These are phyloP conservation scores for Ophiorrhiza pumila DNA, from an alignment of 257 asterid genomes.

Conservation along the genomic window DNA sequence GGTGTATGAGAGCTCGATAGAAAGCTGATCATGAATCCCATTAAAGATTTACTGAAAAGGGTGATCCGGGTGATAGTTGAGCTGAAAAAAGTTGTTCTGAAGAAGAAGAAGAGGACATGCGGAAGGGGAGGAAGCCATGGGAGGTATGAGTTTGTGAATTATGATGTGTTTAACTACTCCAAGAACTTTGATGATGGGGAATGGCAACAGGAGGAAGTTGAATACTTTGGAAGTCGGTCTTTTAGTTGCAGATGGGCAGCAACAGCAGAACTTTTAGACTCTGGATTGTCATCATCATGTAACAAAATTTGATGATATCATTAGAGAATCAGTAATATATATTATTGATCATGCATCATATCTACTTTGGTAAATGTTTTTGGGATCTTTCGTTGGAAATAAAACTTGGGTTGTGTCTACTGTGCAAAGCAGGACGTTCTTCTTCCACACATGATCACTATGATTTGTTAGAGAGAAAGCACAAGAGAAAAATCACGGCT, in stretches of 20 bases:
- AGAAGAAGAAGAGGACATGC: background rate
- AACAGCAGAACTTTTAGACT: background rate
- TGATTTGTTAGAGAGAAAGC: too few relatives aligned
- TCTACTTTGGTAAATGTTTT: background rate
- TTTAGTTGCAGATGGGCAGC: conserved; percentile 4
- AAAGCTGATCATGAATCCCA: background rate
- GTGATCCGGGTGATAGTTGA: conserved; percentile 2
- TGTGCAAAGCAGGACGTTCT: too few relatives aligned
- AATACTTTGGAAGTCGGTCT: conserved; percentile 2
- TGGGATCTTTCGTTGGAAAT: background rate
- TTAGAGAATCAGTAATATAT: background rate
- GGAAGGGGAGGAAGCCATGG: background rate
- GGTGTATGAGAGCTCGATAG: too few relatives aligned
- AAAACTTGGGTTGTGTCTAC: background rate
- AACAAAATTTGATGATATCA: too few relatives aligned
- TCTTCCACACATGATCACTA: too few relatives aligned
- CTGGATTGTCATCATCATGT: background rate
- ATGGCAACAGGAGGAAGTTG: conserved; percentile 22
- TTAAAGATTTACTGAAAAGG: background rate
- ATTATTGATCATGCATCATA: background rate
- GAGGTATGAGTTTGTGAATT: background rate
- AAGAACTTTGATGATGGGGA: conserved; percentile 18
- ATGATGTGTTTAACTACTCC: conserved; percentile 6
- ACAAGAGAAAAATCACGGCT: too few relatives aligned
- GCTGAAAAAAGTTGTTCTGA: conserved; percentile 6